Base-by-base conservation (phyloP, 2,329 filamentous ascomycete species). In the Apiospora sp. region DNA sequence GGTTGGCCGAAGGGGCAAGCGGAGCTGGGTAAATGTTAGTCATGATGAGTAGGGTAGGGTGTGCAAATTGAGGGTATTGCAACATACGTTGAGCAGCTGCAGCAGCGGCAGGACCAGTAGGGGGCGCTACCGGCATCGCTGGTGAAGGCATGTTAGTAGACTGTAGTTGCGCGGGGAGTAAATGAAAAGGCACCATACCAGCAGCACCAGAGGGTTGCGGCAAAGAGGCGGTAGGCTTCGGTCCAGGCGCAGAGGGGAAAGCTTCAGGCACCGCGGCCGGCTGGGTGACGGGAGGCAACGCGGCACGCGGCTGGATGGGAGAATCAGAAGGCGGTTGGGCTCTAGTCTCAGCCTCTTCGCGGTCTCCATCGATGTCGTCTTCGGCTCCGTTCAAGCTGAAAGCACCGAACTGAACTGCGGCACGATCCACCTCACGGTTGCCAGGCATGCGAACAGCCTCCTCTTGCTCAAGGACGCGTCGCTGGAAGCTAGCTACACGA, bases 371-470 rank as follows among this genome's bases (percentile, higher is more conserved):
- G 75, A 98, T 94, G 79, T 98, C 95, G 71, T 95, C 93, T 68
- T 95, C 93, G 74, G 90, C 89, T 71, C 92, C 95, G 80, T 94
- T 95, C 79, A 99, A 84, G 80, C 93, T 97, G 87, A 99, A 94
- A 82, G 95, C 97, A 75, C 96, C 96, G 82, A 99, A 99, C 81
- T 98, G 96, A 68, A 99, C 95, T 69, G 95, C 93, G 76, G 96
- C 91, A 78, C 95, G 92, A 81, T 98, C 96, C 41, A 99, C 93
- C 71, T 96, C 95, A 77, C 96, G 95, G 86, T 98, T 98, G 73
- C 94, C 95, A 67, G 96, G 96, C 96, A 99, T 98, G 76, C 98
- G 95, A 54, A 99, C 96, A 73, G 96, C 94, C 85, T 99, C 96
- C 83, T 98, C 95, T 81, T 99, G 96, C 78, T 98, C 95, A 79